Base-by-base conservation (phyloP, 768 basidiomycete genomes). In the Serendipita vermifera region DNA sequence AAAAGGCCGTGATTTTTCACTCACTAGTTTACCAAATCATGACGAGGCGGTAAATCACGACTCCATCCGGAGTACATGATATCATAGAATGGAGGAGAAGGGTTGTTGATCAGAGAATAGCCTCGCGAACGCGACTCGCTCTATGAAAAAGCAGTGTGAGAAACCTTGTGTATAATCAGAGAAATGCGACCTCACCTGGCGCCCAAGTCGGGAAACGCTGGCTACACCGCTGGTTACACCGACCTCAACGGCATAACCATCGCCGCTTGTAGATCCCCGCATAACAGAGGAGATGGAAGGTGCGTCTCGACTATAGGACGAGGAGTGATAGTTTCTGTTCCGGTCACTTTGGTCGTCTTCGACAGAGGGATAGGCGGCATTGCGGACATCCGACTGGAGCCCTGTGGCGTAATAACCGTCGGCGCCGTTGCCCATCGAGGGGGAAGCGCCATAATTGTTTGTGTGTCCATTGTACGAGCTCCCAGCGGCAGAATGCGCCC, bases 11-110 rank as follows among this genome's bases (percentile, higher is more conserved):
- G 17, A 17, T 17, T 13, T 17, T 38, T 26, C 17, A 51, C 46
- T 20, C n/a, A 51, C 46, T 51, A 51, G 46, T 26, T 51, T 15
- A 31, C 22, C 27, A 51, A 17, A 26, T 51, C 46, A 9, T 51
- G 46, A 26, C 46, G 24, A 29, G 46, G 46, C 38, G 87, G 87
- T 11, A 91, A 73, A 63, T 91, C 87, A 26, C 86, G 77, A 68
- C 89, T 85, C 87, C 87, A 90, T 1, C 88, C 87, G 17, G 80
- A 76, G 63, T 81, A 79, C 11, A 88, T 70, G 36, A 91, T 67
- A 46, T 83, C 80, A 81, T 73, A 32, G 39, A 41, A 32, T 38
- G 59, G 48, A 39, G 38, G 60, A 14, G 39, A 39, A 20, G 24
- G 54, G 13, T 35, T 27, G 17, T 43, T 59, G 36, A 17, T 55